Evolutionary conservation across 176 grass and related monocot genomes (phyloP).

Genomic region (Rhynchospora pubera): DNA sequence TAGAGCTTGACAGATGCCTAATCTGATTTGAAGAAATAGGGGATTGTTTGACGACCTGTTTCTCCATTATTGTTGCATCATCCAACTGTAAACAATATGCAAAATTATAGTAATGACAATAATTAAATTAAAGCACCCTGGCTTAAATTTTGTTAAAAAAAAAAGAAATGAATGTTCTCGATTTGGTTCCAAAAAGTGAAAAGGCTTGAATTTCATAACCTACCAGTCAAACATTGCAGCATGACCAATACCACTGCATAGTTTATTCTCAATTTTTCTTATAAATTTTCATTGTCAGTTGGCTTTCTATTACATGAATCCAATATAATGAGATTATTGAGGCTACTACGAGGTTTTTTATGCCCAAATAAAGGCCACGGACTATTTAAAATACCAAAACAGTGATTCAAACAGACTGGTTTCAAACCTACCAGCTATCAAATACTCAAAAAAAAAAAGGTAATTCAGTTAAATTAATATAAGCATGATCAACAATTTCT

Average conservation of each 20-base stretch:
- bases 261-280: background rate
- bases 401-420: background rate
- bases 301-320: background rate
- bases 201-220: background rate
- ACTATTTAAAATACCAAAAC: background rate
- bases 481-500: background rate
- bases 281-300: background rate
- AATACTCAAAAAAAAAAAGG: background rate
- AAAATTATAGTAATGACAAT: background rate
- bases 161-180: background rate
- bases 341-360: background rate
- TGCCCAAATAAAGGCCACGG: background rate
- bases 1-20: background rate
- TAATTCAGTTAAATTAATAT: background rate
- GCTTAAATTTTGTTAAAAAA: background rate
- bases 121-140: background rate
- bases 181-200: background rate
- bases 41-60: conserved; percentile 18
- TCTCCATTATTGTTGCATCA: conserved; percentile 16
- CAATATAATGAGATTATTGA: background rate
- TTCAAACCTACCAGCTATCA: background rate
- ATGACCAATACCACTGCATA: background rate
- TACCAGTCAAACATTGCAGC: background rate
- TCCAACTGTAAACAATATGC: conserved; percentile 20
- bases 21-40: conserved; percentile 13